Percentiles rank a stretch among this genome's conserved stretches.
Conservation (phyloP, 208 protist genomes). For the Herpetomonas tarakana region DNA sequence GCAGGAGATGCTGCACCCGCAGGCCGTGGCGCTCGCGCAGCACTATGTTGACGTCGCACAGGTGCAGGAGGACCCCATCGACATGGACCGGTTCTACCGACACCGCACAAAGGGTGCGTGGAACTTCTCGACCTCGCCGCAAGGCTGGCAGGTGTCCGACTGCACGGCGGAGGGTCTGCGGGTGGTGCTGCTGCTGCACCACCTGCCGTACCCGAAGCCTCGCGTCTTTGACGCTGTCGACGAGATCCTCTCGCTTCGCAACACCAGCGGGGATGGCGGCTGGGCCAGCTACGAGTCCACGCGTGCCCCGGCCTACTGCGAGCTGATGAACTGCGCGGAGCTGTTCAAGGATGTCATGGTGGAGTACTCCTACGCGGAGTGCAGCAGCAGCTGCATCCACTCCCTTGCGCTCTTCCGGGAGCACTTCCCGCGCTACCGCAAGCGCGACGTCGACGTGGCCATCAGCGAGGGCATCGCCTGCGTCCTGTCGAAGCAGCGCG, state of each 20-base stretch:
- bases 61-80: constrained; percentile 89
- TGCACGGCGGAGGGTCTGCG: constrained; percentile 97
- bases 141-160: constrained; percentile 97
- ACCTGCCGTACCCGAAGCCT: constrained; percentile 32
- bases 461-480: constrained; percentile 88
- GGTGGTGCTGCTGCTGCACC: constrained; percentile 71
- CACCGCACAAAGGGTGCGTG: constrained; percentile 95
- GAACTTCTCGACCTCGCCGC: constrained; percentile 96
- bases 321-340: constrained; percentile 95
- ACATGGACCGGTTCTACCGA: constrained; percentile 86
- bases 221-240: constrained; percentile 91
- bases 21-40: constrained; percentile 82
- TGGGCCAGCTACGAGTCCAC: constrained; percentile 95
- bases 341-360: constrained; percentile 98
- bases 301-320: constrained; percentile 86
- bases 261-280: constrained; percentile 87
- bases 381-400: constrained; percentile 94
- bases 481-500: constrained; percentile 86
- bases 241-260: constrained; percentile 95
- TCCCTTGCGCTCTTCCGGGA: constrained; percentile 90
- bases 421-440: constrained; percentile 86
- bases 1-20: constrained; percentile 52
- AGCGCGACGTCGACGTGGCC: constrained; percentile 81
- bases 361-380: constrained; percentile 97
- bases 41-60: constrained; percentile 92